A percentile compares a stretch with the other conserved stretches of the same genome.
Conservation (phyloP, 495 filamentous ascomycete species). For the Aspergillus conjunctus region DNA sequence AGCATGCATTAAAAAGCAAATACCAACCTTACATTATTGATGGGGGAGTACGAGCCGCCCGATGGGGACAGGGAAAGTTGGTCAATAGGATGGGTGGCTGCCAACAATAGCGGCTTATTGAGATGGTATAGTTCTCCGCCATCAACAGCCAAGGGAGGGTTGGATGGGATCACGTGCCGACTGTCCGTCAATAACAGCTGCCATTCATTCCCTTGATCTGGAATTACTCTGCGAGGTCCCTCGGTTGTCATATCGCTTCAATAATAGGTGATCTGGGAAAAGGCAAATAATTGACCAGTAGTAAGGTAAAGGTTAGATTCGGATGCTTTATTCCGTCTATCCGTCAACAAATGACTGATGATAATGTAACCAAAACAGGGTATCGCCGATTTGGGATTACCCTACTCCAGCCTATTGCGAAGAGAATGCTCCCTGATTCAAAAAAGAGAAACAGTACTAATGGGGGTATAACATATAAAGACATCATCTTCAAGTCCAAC, state of each 20-base stretch:
- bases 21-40: neutral
- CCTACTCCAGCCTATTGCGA: conserved; percentile 1
- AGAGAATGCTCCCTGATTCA: neutral
- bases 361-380: conserved; percentile 5
- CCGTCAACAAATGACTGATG: neutral
- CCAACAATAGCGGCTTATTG: conserved; percentile 26
- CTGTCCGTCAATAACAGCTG: neutral
- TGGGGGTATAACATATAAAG: conserved; percentile 18
- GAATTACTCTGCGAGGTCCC: neutral
- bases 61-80: neutral
- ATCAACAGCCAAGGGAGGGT: conserved; percentile 27
- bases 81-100: conserved; percentile 18
- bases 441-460: conserved; percentile 8
- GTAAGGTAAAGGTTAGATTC: neutral
- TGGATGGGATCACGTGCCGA: conserved; percentile 23
- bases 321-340: neutral
- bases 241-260: neutral
- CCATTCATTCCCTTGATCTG: neutral
- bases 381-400: neutral
- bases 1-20: conserved; percentile 6
- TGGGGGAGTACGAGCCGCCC: neutral
- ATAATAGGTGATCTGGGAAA: neutral
- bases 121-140: conserved; percentile 27
- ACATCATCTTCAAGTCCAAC: conserved; percentile 20
- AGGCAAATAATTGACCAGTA: neutral